Conservation (phyloP, 805 yeast species). For the Danielia reshetovae region DNA sequence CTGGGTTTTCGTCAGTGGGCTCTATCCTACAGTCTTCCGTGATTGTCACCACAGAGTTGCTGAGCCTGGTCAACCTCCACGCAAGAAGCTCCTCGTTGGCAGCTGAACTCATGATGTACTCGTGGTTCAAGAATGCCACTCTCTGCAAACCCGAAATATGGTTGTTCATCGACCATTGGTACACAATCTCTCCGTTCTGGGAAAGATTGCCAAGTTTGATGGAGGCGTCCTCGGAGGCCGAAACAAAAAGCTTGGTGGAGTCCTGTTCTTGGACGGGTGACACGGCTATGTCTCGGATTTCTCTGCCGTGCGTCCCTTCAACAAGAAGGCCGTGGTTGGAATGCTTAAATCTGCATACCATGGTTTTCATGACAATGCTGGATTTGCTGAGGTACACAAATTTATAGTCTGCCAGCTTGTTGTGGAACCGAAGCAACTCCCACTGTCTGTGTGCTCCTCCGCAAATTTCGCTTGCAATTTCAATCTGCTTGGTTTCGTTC, state of each 20-base stretch:
- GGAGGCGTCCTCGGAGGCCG: constrained; percentile 90
- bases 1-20: constrained; percentile 61
- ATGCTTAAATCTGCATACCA: constrained; percentile 17
- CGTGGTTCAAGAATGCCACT: constrained; percentile 55
- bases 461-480: constrained; percentile 65
- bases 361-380: constrained; percentile 35
- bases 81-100: constrained; percentile 85
- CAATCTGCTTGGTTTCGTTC: constrained; percentile 75
- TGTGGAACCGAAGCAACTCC: constrained; percentile 41
- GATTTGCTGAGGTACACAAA: constrained; percentile 59
- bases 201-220: constrained; percentile 50
- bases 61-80: constrained; percentile 57
- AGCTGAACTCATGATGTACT: constrained; percentile 49
- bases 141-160: constrained; percentile 90
- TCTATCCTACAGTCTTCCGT: constrained; percentile 49
- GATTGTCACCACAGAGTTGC: constrained; percentile 41
- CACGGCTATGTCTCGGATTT: constrained; percentile 72
- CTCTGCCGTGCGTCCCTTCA: constrained; percentile 87
- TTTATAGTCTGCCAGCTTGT: constrained; percentile 16
- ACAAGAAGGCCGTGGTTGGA: constrained; percentile 26
- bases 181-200: constrained; percentile 39
- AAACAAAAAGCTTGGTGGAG: constrained; percentile 46
- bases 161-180: constrained; percentile 61
- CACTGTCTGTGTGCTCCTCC: constrained; percentile 93
- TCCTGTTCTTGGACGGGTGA: constrained; percentile 28